Evolutionary conservation across 306 rosid genomes (phyloP).

Genomic region (Pyrus betulifolia): DNA sequence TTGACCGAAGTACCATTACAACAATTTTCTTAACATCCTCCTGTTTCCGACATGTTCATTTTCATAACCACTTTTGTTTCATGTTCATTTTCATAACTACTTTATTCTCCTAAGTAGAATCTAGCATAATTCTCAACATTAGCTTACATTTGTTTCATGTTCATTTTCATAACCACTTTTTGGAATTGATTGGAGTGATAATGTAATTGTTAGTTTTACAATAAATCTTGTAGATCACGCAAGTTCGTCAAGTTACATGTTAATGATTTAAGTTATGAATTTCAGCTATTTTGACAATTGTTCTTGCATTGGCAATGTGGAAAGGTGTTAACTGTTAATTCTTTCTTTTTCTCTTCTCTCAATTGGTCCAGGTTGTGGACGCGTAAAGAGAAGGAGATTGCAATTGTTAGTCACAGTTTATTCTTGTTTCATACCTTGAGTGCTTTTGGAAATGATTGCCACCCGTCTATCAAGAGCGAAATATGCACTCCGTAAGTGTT

Average conservation of each 20-base stretch:
- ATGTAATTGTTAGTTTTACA: not conserved
- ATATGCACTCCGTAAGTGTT: conserved; percentile 60
- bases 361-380: conserved; percentile 78
- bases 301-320: not conserved
- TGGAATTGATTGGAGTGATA: not conserved
- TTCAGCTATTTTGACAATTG: not conserved
- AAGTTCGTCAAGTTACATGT: not conserved
- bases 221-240: not conserved
- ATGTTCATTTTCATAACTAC: no score
- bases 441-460: conserved; percentile 78
- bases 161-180: not conserved
- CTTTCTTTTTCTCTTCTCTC: not conserved
- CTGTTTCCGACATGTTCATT: not conserved
- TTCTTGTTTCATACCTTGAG: conserved; percentile 59
- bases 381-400: conserved; percentile 84
- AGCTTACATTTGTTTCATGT: not conserved
- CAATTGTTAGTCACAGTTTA: conserved; percentile 71
- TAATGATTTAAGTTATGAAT: not conserved
- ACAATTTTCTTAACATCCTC: not conserved
- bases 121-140: not conserved
- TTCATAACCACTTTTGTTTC: no score
- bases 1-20: not conserved
- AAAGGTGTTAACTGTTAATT: not conserved
- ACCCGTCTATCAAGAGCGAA: conserved; percentile 64
- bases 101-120: not conserved